Base-by-base conservation (phyloP, 2,329 filamentous ascomycete genomes). In the Aspergillus alliaceus region DNA sequence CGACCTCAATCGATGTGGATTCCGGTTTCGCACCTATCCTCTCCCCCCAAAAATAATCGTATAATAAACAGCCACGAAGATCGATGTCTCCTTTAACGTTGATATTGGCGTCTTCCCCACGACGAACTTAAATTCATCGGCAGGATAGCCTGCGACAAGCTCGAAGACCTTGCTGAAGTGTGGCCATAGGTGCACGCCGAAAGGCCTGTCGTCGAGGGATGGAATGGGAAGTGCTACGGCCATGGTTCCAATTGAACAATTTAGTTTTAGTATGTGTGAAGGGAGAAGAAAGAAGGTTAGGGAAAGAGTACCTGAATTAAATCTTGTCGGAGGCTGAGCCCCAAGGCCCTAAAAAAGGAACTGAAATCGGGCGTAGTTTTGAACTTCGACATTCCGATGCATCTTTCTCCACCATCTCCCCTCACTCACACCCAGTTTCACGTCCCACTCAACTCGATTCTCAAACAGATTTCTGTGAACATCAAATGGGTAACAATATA, bases 161-260 rank as follows among this genome's bases (percentile, higher is more conserved):
- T 89, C 87, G 78, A 89, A 97, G 68, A 82, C 87, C 80, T 91
- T 90, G 79, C 88, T 90, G 84, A 98, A 97, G 77, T 95, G 86
- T 68, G 93, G 91, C 93, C 93, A 98, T 75, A 97, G 79, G 61
- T 89, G 82, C 66, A 97, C 80, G 74, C 93, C 93, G 70, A 97
- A 98, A 35, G 93, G 93, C 11, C 40, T 44, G 2, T 44, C 40
- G 2, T 44, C 40, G 24, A 44, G 14, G n/a, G 40, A 44, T 27
- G 24, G 40, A 2, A 8, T 27, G 12, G 40, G 40, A 27, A 27
- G n/a, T 11, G 22, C 20, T 25, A 42, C n/a, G 14, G 40, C 40
- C 24, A 44, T 27, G 7, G 15, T n/a, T n/a, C 18, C 14, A n/a
- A 24, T 15, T 3, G 6, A 25, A 14, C 11, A 12, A 7, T 6